Evolutionary conservation across 1,284 basidiomycete species (phyloP).

Genomic region (Sporisorium iseilematis-ciliati): DNA sequence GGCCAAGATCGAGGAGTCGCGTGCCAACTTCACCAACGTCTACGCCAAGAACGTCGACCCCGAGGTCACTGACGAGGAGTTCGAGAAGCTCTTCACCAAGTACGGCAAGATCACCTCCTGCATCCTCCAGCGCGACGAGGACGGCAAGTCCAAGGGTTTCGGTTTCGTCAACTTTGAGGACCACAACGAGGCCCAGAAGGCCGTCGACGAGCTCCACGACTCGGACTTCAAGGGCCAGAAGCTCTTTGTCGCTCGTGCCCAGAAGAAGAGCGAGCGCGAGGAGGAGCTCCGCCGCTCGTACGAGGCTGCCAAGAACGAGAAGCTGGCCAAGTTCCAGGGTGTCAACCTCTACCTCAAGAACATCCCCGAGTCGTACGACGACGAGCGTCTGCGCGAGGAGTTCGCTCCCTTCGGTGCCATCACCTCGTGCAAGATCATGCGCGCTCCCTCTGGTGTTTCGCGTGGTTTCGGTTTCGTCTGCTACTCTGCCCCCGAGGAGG

Average conservation of each 20-base stretch:
- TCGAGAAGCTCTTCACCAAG: constrained; percentile 82
- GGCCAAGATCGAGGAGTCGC: constrained; percentile 95
- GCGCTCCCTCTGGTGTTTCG: constrained; percentile 81
- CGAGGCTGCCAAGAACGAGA: constrained; percentile 95
- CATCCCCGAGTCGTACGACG: constrained; percentile 71
- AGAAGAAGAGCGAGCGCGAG: constrained; percentile 99
- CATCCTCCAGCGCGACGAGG: constrained; percentile 80
- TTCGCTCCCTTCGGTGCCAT: constrained; percentile 97
- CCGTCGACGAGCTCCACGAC: constrained; percentile 92
- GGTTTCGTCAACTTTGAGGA: constrained; percentile 97
- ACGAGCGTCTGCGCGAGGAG: constrained; percentile 72
- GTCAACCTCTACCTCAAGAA: constrained; percentile 99
- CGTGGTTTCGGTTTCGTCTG: constrained; percentile 99
- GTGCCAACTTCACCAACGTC: constrained; percentile 95
- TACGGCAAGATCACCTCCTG: constrained; percentile 92
- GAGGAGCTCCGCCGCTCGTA: constrained; percentile 94
- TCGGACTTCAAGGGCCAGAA: constrained; percentile 87
- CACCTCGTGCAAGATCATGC: constrained; percentile 99
- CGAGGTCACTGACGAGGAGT: constrained; percentile 87
- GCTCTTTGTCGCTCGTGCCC: constrained; percentile 94
- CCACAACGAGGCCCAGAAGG: constrained; percentile 91
- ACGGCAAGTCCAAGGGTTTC: constrained; percentile 91
- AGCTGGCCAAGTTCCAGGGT: constrained; percentile 97
- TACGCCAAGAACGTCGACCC: constrained; percentile 97
- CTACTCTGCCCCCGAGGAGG: constrained; percentile 98